phyloP scores from a whole-genome alignment of 169 alveolate species.

The Plasmodium adleri region DNA sequence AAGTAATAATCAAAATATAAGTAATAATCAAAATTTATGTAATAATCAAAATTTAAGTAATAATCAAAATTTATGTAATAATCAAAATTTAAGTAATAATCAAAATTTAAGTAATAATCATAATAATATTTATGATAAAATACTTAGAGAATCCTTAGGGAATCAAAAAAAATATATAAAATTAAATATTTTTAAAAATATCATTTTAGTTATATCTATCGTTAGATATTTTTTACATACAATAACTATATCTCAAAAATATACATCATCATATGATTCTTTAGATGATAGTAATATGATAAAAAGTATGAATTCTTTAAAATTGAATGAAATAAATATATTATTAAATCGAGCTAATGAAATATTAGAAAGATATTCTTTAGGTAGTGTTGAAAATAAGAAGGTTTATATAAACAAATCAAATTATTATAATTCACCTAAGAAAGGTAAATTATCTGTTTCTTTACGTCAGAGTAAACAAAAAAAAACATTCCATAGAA shows the following conservation, averaged over 20 bases:
- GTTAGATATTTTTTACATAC: conserved; percentile 50
- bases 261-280: conserved; percentile 37
- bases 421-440: conserved; percentile 14
- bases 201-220: conserved; percentile 17
- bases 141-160: too few relatives aligned
- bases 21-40: too few relatives aligned
- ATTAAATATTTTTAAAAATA: conserved; percentile 12
- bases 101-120: too few relatives aligned
- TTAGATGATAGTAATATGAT: conserved; percentile 6
- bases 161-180: not conserved
- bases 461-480: conserved; percentile 46
- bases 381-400: conserved; percentile 14
- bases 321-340: conserved; percentile 9
- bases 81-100: too few relatives aligned
- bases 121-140: too few relatives aligned
- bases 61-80: too few relatives aligned
- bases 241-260: conserved; percentile 30
- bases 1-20: too few relatives aligned
- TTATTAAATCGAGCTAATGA: conserved; percentile 33
- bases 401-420: conserved; percentile 54
- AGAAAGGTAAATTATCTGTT: conserved; percentile 55
- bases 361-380: conserved; percentile 27
- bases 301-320: not conserved
- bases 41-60: too few relatives aligned
- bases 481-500: conserved; percentile 21